Evolutionary conservation across 305 asterid species (phyloP), one percentile per base, ranked within the genome.

Genomic region (Fraxinus dipetala): DNA sequence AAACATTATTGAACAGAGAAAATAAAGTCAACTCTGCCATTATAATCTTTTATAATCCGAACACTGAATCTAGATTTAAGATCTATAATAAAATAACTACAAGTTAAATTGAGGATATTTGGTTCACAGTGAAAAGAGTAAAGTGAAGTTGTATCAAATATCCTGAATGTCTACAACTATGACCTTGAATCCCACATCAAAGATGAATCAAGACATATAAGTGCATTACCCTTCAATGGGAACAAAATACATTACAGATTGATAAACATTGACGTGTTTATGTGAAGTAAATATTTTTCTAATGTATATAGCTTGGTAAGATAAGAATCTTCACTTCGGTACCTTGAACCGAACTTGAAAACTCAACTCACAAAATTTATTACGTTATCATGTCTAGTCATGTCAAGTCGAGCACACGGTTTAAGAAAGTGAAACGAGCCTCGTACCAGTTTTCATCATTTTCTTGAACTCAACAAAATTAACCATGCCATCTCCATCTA

Each of bases 401-500:
- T 9, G 38, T 67, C 35, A 1, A 67, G 32, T 24, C 34, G 72
- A 24, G 34, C 28, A 9, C 14, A 16, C 24, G 0, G 22, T 34
- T 84, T 76, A 88, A 45, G 89, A 85, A 84, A 90, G 78, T 22
- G 90, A 78, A 81, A 90, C 84, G 14, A 90, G 82, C 72, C 84
- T 87, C 10, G 86, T 87, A 9, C 97, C 94, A 82, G 77, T 31
- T 79, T 56, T 90, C 97, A 93, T 94, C 98, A 94, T 94, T 84
- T 10, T 82, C 87, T 89, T 92, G 81, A 94, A 94, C 84, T 93
- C 97, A 72, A 90, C 91, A 81, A 88, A 92, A 59, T 90, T 88
- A 5, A 93, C 97, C 98, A 87, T 93, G 1, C 98, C 97, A 92
- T 94, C 98, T 48, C 97, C 97, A 88, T 94, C 97, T 18, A 90